Evolutionary conservation across 2,329 filamentous ascomycete genomes (phyloP).

Genomic region (Emmonsiellopsis sp.): DNA sequence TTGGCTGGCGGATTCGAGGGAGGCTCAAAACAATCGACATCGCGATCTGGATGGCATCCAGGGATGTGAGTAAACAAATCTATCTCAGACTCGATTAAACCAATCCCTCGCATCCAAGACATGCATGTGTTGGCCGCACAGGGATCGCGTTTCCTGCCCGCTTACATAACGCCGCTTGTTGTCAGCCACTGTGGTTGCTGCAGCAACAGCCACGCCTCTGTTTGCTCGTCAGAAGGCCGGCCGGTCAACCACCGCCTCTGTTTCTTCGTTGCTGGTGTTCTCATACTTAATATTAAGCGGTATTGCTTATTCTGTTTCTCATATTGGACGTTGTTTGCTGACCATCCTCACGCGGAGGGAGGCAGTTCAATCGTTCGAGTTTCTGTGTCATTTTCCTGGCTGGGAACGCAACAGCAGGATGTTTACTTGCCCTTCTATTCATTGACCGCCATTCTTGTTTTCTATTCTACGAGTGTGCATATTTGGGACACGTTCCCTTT

Average conservation of each 20-base stretch:
- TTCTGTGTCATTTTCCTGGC: neutral
- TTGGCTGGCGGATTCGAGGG: no score
- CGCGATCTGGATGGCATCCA: no score
- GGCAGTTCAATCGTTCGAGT: neutral
- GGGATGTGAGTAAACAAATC: no score
- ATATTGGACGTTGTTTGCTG: neutral
- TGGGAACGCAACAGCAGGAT: neutral
- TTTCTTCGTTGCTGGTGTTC: neutral
- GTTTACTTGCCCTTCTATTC: neutral
- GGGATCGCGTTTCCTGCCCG: no score
- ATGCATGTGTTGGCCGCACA: no score
- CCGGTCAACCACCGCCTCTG: neutral
- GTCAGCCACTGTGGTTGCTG: neutral
- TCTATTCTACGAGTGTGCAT: no score
- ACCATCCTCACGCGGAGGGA: neutral
- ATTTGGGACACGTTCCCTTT: neutral
- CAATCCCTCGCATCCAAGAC: no score
- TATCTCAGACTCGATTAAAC: no score
- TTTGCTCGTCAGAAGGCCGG: no score
- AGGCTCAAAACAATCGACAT: no score
- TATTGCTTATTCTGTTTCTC: neutral
- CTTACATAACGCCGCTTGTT: neutral
- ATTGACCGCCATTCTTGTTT: neutral
- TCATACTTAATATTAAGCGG: neutral
- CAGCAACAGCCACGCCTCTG: neutral